Evolutionary conservation across 2,329 filamentous ascomycete species (phyloP), one percentile per base, ranked within the genome.

Genomic region (Ilyonectria mors-panacis): DNA sequence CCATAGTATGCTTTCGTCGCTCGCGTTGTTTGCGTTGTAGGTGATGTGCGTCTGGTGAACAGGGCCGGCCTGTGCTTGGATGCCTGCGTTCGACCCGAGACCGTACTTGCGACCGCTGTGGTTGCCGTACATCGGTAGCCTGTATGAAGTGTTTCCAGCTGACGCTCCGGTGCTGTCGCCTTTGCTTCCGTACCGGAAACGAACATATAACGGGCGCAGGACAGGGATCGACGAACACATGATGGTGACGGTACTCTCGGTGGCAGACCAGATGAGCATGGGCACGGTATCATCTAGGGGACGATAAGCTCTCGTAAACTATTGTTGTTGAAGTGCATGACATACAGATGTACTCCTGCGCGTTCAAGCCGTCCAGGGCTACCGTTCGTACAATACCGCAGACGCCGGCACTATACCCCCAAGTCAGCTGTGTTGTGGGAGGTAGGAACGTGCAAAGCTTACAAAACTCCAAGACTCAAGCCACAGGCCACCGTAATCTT

Each of bases 251-350:
- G 62, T 69, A 6, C 68, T 71, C 30, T 71, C 65, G 4, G 69
- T 70, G 1, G 69, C 68, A 8, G 68, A 68, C 65, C 69, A 68
- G 7, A 70, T 68, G 8, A 71, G 68, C 68, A 70, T 71, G 7
- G 67, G 58, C 0, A 69, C 69, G 1, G 68, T 71, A 8, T 71
- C 65, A 5, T 68, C 69, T 70, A 2, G 0, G 6, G 4, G 6
- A 15, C 0, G 6, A 12, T 70, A 4, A 67, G 57, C 5, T 26
- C 1, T n/a, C 15, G 8, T 3, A 12, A 10, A 0, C 30, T 8
- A 6, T 2, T 28, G 2, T 17, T 9, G 0, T 3, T 15, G 12
- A 0, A 6, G 1, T 4, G 1, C 17, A 8, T 10, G 1, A 19
- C 59, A 13, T 68, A 68, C 69, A 51, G 4, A 71, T 70, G 2